Conservation (phyloP, 495 filamentous ascomycete genomes). For the Cudoniella acicularis region DNA sequence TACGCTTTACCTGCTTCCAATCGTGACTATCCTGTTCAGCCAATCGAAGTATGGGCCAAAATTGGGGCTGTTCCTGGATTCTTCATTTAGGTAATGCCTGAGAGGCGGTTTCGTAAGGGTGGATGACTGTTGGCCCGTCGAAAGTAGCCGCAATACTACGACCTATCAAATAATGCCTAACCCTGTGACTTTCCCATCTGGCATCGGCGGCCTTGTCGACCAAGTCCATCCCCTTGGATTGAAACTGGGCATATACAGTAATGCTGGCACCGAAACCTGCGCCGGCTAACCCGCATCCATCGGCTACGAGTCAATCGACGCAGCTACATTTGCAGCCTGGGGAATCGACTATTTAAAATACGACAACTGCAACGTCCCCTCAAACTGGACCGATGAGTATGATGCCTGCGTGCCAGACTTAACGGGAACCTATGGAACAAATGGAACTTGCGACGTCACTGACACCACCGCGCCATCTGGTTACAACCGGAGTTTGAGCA, state of each 20-base stretch:
- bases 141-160: slow-evolving; percentile 29
- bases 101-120: slow-evolving; percentile 30
- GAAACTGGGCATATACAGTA: slow-evolving; percentile 62
- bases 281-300: slow-evolving; percentile 58
- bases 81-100: neutral
- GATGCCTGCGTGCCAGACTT: slow-evolving; percentile 14
- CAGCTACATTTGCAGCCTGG: slow-evolving; percentile 58
- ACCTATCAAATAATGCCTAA: slow-evolving; percentile 49
- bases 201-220: slow-evolving; percentile 51
- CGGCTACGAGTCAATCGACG: slow-evolving; percentile 59
- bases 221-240: slow-evolving; percentile 56
- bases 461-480: slow-evolving; percentile 1
- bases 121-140: slow-evolving; percentile 62
- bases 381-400: slow-evolving; percentile 19
- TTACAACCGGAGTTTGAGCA: slow-evolving; percentile 19
- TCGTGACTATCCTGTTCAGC: no score
- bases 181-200: slow-evolving; percentile 53
- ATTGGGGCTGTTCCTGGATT: no score
- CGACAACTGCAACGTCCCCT: slow-evolving; percentile 57
- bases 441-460: slow-evolving; percentile 8
- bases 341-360: slow-evolving; percentile 70
- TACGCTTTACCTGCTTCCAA: no score
- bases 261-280: slow-evolving; percentile 59
- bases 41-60: no score
- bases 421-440: neutral